A percentile compares a stretch with the other conserved stretches of the same genome.
These are phyloP conservation scores for Dimocarpus longan DNA, from an alignment of 345 rosid species.

Conservation along the genomic window DNA sequence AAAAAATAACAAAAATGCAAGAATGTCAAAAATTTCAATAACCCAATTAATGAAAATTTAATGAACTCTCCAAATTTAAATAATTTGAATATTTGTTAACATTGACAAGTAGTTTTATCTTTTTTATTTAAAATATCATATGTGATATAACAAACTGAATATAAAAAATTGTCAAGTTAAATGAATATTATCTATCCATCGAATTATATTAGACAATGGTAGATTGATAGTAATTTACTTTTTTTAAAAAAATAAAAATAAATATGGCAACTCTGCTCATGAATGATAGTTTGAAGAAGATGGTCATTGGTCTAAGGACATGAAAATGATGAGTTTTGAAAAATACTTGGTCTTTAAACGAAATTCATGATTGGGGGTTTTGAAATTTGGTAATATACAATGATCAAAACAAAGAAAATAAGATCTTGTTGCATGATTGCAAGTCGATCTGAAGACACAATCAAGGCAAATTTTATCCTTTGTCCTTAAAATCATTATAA, in stretches of 20 bases:
- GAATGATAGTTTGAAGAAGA: not conserved
- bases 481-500: slow-evolving; percentile 18
- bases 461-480: slow-evolving; percentile 1
- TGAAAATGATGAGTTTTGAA: not conserved
- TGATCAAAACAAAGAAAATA: slow-evolving; percentile 7
- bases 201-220: too few relatives aligned
- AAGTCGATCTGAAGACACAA: slow-evolving; percentile 21
- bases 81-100: too few relatives aligned
- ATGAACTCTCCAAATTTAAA: not conserved
- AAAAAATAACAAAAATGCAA: too few relatives aligned
- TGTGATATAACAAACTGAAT: too few relatives aligned
- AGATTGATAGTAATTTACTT: too few relatives aligned
- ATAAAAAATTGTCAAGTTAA: too few relatives aligned
- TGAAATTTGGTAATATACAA: not conserved
- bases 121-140: not conserved
- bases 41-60: not conserved
- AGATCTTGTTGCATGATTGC: not conserved
- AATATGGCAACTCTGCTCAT: not conserved
- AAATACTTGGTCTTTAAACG: not conserved
- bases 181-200: too few relatives aligned
- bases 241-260: too few relatives aligned
- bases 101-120: not conserved
- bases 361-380: slow-evolving; percentile 9
- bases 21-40: not conserved
- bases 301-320: not conserved